These are phyloP conservation scores for Penicillium occitanis DNA, from an alignment of 2,329 filamentous ascomycete species.

Conservation along the genomic window DNA sequence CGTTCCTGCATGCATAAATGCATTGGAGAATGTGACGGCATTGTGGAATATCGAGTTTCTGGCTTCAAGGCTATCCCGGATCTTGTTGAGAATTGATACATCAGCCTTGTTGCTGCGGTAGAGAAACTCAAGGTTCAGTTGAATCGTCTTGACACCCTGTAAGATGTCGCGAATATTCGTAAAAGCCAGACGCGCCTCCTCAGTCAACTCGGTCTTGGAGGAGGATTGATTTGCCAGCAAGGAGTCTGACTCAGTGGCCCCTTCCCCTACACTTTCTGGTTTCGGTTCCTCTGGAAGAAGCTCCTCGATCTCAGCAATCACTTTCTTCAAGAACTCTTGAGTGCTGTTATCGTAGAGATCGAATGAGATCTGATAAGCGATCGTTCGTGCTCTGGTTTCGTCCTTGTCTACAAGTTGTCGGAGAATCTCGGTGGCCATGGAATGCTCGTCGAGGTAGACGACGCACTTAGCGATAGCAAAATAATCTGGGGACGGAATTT, in stretches of 20 bases:
- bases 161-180: conserved; percentile 63
- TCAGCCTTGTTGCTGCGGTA: conserved; percentile 95
- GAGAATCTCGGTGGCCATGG: conserved; percentile 84
- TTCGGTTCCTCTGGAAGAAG: conserved; percentile 62
- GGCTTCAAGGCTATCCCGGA: conserved; percentile 91
- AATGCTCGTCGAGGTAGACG: conserved; percentile 89
- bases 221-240: conserved; percentile 53
- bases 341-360: conserved; percentile 98
- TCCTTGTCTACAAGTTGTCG: conserved; percentile 76
- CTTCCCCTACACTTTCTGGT: conserved; percentile 52
- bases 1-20: conserved; percentile 98
- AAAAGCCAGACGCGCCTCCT: conserved; percentile 56
- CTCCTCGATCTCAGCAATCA: conserved; percentile 60
- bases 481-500: conserved; percentile 89
- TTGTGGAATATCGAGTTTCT: conserved; percentile 99
- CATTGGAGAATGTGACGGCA: conserved; percentile 94
- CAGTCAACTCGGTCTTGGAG: conserved; percentile 50
- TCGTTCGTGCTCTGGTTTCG: conserved; percentile 74
- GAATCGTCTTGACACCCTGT: conserved; percentile 88
- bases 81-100: conserved; percentile 88
- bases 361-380: conserved; percentile 96
- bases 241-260: conserved; percentile 58
- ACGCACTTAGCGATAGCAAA: conserved; percentile 98
- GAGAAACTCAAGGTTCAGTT: conserved; percentile 92
- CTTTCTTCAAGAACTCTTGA: conserved; percentile 87